A percentile compares a stretch with the other conserved stretches of the same genome.
phyloP scores from a whole-genome alignment of 2,329 filamentous ascomycete species.

The Cercospora zeina region DNA sequence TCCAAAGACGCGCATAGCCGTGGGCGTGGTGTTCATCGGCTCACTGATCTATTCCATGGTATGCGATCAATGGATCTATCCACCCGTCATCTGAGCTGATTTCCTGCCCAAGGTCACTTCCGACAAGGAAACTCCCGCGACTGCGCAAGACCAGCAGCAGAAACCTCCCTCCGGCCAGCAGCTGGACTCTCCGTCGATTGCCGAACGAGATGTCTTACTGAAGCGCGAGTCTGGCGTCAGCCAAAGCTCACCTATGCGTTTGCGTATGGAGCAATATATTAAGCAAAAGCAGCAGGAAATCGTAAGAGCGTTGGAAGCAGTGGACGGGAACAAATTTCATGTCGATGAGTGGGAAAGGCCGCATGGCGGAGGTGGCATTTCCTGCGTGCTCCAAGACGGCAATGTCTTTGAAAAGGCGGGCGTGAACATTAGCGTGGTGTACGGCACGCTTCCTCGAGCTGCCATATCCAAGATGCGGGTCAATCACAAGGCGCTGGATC shows the following conservation, averaged over 20 bases:
- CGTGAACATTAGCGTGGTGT: constrained; percentile 92
- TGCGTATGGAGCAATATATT: constrained; percentile 96
- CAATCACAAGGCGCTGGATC: constrained; percentile 87
- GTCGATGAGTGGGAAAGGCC: constrained; percentile 84
- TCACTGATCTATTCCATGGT: constrained; percentile 63
- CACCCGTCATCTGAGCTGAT: not conserved
- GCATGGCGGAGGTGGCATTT: constrained; percentile 88
- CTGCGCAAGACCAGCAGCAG: constrained; percentile 6
- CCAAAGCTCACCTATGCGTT: constrained; percentile 84
- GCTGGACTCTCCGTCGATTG: constrained; percentile 68
- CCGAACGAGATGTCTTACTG: constrained; percentile 76
- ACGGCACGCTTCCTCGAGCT: constrained; percentile 81
- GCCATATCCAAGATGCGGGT: constrained; percentile 91
- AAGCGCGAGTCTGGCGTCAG: constrained; percentile 77
- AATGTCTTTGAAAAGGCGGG: constrained; percentile 98
- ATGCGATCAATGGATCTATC: constrained; percentile 19
- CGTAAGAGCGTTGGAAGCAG: constrained; percentile 73
- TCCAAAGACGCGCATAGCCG: constrained; percentile 48
- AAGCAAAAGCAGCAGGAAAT: constrained; percentile 90
- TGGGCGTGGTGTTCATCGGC: constrained; percentile 55
- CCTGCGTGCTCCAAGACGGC: constrained; percentile 91
- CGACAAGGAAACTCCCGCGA: constrained; percentile 32
- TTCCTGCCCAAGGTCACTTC: constrained; percentile 40
- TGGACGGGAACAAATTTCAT: constrained; percentile 81
- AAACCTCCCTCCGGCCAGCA: constrained; percentile 35